These are phyloP conservation scores for Drechslerella coelobrocha DNA, from an alignment of 2,329 filamentous ascomycete species.

Conservation along the genomic window DNA sequence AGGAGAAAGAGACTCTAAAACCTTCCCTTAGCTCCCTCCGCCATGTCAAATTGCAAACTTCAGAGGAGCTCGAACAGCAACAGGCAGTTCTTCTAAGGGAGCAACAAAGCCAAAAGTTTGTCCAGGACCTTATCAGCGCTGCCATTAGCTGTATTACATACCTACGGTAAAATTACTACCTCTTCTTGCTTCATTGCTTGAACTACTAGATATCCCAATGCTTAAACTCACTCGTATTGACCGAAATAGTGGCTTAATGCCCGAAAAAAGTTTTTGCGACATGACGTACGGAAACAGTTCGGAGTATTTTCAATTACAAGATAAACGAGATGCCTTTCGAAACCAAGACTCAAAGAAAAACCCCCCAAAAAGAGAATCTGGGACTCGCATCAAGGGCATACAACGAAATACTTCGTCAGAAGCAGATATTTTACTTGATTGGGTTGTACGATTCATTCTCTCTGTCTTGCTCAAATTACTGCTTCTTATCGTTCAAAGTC, in stretches of 20 bases:
- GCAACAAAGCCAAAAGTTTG: slow-evolving; percentile 54
- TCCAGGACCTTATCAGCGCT: slow-evolving; percentile 54
- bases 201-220: neutral
- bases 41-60: neutral
- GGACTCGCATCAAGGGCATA: slow-evolving; percentile 53
- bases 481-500: neutral
- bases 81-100: slow-evolving; percentile 39
- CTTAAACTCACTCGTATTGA: slow-evolving; percentile 6
- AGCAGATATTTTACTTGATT: slow-evolving; percentile 54
- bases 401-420: slow-evolving; percentile 52
- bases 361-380: slow-evolving; percentile 38
- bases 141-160: slow-evolving; percentile 55
- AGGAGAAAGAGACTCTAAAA: neutral
- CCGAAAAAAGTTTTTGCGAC: slow-evolving; percentile 55
- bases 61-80: slow-evolving; percentile 3
- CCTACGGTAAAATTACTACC: slow-evolving; percentile 53
- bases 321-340: slow-evolving; percentile 7
- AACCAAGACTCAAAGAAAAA: slow-evolving; percentile 23
- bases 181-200: neutral
- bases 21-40: neutral
- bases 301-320: slow-evolving; percentile 38
- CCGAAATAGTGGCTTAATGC: slow-evolving; percentile 53
- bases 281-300: slow-evolving; percentile 52
- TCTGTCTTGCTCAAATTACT: neutral
- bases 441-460: slow-evolving; percentile 49